Evolutionary conservation across 2,329 filamentous ascomycete genomes (phyloP).

Genomic region (Aureobasidium sp.): DNA sequence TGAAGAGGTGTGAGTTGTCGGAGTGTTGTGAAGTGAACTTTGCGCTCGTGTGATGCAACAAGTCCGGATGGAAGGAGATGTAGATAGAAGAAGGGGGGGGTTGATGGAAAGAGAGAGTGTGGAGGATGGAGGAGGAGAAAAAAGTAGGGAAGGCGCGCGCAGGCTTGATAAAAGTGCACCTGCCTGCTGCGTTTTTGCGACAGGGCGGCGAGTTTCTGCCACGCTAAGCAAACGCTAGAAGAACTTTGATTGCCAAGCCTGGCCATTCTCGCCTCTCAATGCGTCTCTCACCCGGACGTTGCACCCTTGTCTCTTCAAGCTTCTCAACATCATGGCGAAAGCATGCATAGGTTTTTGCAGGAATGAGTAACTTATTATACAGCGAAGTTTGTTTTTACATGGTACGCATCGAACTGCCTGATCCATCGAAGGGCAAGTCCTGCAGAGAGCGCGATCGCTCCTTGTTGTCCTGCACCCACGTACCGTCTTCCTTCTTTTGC

Average conservation of each 20-base stretch:
- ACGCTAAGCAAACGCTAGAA: conserved; percentile 8
- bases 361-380: not conserved
- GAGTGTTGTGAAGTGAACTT: conserved; percentile 2
- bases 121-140: conserved; percentile 1
- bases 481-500: conserved; percentile 7
- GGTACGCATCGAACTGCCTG: not conserved
- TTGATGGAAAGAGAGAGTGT: conserved; percentile 4
- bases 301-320: not conserved
- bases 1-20: not conserved
- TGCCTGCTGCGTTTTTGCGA: conserved; percentile 7
- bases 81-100: not conserved
- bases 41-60: not conserved
- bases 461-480: conserved; percentile 1
- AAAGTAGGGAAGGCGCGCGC: conserved; percentile 1
- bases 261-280: not conserved
- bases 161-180: conserved; percentile 2
- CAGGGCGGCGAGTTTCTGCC: conserved; percentile 8
- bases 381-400: not conserved
- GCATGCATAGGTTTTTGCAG: not conserved
- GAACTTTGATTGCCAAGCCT: conserved; percentile 6
- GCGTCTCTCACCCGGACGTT: not conserved
- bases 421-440: not conserved
- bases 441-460: not conserved
- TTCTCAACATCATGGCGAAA: not conserved
- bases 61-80: not conserved